A percentile compares a stretch with the other conserved stretches of the same genome.
phyloP scores from a whole-genome alignment of 352 stramenopile species.

The Pythium plurisporium region DNA sequence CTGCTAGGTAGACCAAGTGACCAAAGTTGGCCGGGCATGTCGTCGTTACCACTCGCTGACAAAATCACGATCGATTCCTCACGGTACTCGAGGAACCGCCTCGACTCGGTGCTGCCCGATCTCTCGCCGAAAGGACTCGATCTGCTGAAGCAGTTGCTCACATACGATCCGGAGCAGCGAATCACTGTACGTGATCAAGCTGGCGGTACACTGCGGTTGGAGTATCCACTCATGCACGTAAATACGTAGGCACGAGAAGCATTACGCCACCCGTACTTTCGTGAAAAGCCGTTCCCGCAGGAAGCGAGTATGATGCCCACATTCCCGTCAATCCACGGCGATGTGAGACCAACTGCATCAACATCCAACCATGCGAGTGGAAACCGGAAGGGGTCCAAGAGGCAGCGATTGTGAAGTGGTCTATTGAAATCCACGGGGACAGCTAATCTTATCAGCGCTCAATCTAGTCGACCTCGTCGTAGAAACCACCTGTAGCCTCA shows the following conservation, averaged over 20 bases:
- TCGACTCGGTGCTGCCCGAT: conserved; percentile 32
- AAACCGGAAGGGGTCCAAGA: neutral
- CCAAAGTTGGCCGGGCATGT: conserved; percentile 54
- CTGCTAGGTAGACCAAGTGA: conserved; percentile 60
- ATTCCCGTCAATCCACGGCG: conserved; percentile 49
- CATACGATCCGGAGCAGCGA: conserved; percentile 45
- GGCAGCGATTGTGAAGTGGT: neutral
- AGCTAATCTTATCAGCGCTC: too few species aligned
- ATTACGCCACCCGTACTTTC: conserved; percentile 55
- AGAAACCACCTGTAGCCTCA: conserved; percentile 16
- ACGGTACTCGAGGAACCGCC: conserved; percentile 34
- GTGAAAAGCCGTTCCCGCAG: conserved; percentile 57
- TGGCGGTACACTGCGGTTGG: too few species aligned
- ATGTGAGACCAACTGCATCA: conserved; percentile 24
- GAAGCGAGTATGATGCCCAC: conserved; percentile 59
- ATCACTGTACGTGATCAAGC: conserved; percentile 51
- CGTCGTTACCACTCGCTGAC: conserved; percentile 33
- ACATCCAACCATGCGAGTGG: neutral
- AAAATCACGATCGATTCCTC: conserved; percentile 35
- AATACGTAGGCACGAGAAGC: conserved; percentile 36
- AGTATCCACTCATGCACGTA: too few species aligned
- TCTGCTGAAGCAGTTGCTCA: conserved; percentile 42
- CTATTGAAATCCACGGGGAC: too few species aligned
- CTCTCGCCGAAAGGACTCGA: conserved; percentile 43
- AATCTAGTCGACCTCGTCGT: conserved; percentile 25